These are phyloP conservation scores for Schoenoplectus triqueter DNA, from an alignment of 202 grass and related monocot species.

Conservation along the genomic window DNA sequence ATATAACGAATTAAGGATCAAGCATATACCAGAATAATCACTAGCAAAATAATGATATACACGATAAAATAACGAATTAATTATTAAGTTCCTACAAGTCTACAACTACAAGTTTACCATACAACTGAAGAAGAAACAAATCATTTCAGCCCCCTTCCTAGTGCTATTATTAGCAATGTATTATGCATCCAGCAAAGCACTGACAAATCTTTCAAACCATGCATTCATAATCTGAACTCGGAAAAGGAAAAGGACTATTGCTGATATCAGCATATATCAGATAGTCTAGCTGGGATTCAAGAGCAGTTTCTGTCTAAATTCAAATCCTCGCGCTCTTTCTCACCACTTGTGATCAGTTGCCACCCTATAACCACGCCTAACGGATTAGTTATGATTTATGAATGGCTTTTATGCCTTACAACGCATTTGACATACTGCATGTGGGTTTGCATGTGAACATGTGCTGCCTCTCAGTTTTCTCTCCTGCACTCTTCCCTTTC, in stretches of 20 bases:
- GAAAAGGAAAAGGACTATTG: background rate
- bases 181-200: background rate
- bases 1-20: too few relatives aligned
- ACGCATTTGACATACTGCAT: constrained; percentile 25
- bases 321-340: background rate
- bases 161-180: background rate
- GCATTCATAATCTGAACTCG: background rate
- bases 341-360: background rate
- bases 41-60: too few relatives aligned
- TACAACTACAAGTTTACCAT: background rate
- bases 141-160: background rate
- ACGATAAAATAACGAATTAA: too few relatives aligned
- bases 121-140: background rate
- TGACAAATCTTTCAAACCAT: background rate
- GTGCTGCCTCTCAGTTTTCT: constrained; percentile 2
- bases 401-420: constrained; percentile 19
- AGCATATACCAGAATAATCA: too few relatives aligned
- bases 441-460: constrained; percentile 35
- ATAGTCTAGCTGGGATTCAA: background rate
- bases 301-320: background rate
- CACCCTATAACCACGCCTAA: constrained; percentile 9
- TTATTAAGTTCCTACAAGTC: background rate
- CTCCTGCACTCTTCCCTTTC: constrained; percentile 1
- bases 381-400: background rate
- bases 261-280: background rate